Evolutionary conservation across 805 yeast species (phyloP), one percentile per base, ranked within the genome.

Genomic region (Spathaspora hagerdaliae): DNA sequence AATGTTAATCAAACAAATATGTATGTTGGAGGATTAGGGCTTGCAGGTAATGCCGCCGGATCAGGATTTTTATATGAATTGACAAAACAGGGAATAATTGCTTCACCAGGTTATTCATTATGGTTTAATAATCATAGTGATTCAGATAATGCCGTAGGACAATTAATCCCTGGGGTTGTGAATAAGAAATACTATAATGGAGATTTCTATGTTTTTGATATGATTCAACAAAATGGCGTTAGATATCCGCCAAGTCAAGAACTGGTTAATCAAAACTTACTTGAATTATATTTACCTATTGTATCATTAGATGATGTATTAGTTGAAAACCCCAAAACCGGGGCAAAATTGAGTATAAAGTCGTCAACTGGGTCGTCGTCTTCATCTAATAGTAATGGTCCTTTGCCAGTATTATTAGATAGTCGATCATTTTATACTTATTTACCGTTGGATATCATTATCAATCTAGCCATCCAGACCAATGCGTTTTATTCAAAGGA

Each of bases 381-480:
- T 3, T 45, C 68, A 11, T 9, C 12, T 29, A 6, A 11, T 9
- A 29, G 1, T 55, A 58, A 33, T 36, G 36, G 39, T 9, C 69
- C 74, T 19, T 62, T 69, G 24, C 85, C 90, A 0, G 83, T 81
- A 0, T 44, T 84, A 5, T 56, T 85, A 15, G 89, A 85, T 56
- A 66, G 87, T 1, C 68, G 87, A 45, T 66, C 74, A 36, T 50
- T 61, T 9, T 76, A 63, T 58, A 71, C 71, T 27, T 75, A 67
- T 56, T 58, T 86, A 32, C 92, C 92, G 0, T 63, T 74, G 36
- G 73, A 75, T 39, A 58, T 78, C 5, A 65, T 86, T 36, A 70
- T 85, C 42, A 78, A 77, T 52, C 61, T 86, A 29, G 88, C 91
- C 0, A 70, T 85, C 26, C 91, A 86, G 61, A 65, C 83, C 35